Evolutionary conservation across 31 red algal species (phyloP).

Genomic region (Porphyra umbilicalis): DNA sequence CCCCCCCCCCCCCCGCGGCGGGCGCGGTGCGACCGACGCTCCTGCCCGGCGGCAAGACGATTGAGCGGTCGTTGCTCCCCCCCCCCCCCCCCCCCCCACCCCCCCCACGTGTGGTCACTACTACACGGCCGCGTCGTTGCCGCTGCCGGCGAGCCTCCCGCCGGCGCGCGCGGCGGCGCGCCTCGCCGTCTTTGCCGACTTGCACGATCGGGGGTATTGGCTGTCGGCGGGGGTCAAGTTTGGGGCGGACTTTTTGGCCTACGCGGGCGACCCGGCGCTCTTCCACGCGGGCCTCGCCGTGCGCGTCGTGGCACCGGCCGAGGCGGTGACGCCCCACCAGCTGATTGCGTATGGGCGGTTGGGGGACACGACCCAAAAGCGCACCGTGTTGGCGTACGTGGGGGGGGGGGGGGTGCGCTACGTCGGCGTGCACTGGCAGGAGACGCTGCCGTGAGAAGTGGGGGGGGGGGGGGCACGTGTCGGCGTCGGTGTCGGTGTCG

Average conservation of each 20-base stretch:
- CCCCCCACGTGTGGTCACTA: not conserved
- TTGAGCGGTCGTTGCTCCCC: too few species aligned
- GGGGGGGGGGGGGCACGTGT: not conserved
- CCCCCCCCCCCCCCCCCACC: not conserved
- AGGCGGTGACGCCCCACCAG: slow-evolving; percentile 20
- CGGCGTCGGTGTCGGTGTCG: not conserved
- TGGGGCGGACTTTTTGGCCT: slow-evolving; percentile 88
- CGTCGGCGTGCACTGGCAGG: slow-evolving; percentile 68
- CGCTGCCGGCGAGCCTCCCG: not conserved
- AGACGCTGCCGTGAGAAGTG: slow-evolving; percentile 43
- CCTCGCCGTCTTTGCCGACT: slow-evolving; percentile 39
- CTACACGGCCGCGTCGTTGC: slow-evolving; percentile 1
- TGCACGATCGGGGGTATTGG: slow-evolving; percentile 60
- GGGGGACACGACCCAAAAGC: slow-evolving; percentile 65
- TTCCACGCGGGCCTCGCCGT: slow-evolving; percentile 76
- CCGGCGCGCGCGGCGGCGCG: slow-evolving; percentile 7
- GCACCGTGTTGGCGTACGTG: slow-evolving; percentile 40
- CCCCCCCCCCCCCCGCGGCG: not conserved
- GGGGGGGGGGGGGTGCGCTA: slow-evolving; percentile 17
- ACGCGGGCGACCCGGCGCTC: slow-evolving; percentile 62
- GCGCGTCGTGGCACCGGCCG: slow-evolving; percentile 15
- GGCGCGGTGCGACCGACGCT: not conserved
- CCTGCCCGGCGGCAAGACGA: too few species aligned
- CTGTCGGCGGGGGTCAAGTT: slow-evolving; percentile 77
- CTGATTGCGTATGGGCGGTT: slow-evolving; percentile 71